Percentiles rank a stretch among this genome's conserved stretches.
Evolutionary conservation across 2,329 filamentous ascomycete species (phyloP).

Genomic region (Xylaria sp.): DNA sequence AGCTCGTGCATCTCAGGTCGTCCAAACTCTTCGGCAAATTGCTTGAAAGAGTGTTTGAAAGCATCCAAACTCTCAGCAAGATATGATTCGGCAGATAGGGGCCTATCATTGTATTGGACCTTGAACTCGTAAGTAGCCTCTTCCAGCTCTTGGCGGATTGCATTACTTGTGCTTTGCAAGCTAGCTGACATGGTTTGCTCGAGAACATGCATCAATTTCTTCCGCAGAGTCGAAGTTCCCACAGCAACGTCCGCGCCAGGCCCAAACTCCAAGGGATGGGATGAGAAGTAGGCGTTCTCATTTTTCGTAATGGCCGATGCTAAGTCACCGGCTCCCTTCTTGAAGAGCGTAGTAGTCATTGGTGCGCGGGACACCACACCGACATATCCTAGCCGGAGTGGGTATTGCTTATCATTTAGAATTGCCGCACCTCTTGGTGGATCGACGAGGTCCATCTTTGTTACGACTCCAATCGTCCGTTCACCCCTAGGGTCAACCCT

Average conservation of each 20-base stretch:
- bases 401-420: constrained; percentile 90
- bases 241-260: constrained; percentile 76
- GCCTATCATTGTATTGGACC: constrained; percentile 97
- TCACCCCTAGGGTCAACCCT: constrained; percentile 94
- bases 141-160: constrained; percentile 93
- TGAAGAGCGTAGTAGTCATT: constrained; percentile 77
- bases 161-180: constrained; percentile 87
- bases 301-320: constrained; percentile 85
- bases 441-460: constrained; percentile 98
- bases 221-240: constrained; percentile 86
- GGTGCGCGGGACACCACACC: constrained; percentile 91
- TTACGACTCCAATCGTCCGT: constrained; percentile 97
- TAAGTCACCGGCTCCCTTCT: constrained; percentile 82
- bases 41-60: constrained; percentile 98
- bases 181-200: constrained; percentile 97
- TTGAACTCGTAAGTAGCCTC: constrained; percentile 99
- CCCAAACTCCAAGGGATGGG: constrained; percentile 84
- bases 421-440: constrained; percentile 80
- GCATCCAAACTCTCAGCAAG: constrained; percentile 93
- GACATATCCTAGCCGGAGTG: constrained; percentile 93
- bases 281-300: constrained; percentile 85
- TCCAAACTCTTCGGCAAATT: constrained; percentile 89
- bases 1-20: constrained; percentile 88
- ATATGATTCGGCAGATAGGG: constrained; percentile 94
- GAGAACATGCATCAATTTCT: constrained; percentile 96